Percentiles rank a stretch among this genome's conserved stretches.
phyloP scores from a whole-genome alignment of 1,284 basidiomycete species.

The Inonotus obliquus region DNA sequence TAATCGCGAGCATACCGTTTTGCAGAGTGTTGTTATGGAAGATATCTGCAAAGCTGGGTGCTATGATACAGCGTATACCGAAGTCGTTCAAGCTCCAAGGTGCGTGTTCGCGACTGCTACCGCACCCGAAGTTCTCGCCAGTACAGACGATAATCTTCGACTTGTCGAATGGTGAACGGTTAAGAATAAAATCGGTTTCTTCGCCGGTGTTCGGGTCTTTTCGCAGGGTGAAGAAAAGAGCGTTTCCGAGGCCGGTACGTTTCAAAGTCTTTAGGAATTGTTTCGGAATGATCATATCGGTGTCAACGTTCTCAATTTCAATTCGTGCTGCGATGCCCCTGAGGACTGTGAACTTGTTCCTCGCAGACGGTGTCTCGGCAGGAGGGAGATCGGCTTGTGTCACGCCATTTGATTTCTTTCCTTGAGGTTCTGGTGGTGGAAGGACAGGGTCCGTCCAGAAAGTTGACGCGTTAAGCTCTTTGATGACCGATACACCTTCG shows the following conservation, averaged over 20 bases:
- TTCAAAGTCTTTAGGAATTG: constrained; percentile 95
- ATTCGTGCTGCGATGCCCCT: constrained; percentile 88
- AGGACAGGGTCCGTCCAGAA: constrained; percentile 75
- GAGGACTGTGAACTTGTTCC: constrained; percentile 75
- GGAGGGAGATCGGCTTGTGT: neutral
- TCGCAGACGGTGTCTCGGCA: constrained; percentile 37
- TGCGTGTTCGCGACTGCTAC: constrained; percentile 91
- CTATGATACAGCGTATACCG: constrained; percentile 89
- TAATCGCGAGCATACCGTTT: constrained; percentile 91
- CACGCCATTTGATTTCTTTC: constrained; percentile 24
- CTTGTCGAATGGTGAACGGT: constrained; percentile 77
- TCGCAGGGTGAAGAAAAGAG: constrained; percentile 83
- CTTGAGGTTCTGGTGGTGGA: constrained; percentile 49
- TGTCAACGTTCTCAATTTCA: constrained; percentile 91
- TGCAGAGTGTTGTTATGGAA: constrained; percentile 93
- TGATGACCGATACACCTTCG: constrained; percentile 12
- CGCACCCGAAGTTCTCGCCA: constrained; percentile 93
- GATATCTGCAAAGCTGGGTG: constrained; percentile 93
- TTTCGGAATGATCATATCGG: constrained; percentile 97
- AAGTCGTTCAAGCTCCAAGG: constrained; percentile 98
- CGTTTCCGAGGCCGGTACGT: constrained; percentile 87
- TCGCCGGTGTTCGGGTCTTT: constrained; percentile 76
- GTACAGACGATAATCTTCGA: constrained; percentile 87
- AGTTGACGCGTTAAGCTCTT: constrained; percentile 7
- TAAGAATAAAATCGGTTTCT: constrained; percentile 86